These are phyloP conservation scores for Vaccinium macrocarpon DNA, from an alignment of 148 eudicot genomes.

Conservation along the genomic window DNA sequence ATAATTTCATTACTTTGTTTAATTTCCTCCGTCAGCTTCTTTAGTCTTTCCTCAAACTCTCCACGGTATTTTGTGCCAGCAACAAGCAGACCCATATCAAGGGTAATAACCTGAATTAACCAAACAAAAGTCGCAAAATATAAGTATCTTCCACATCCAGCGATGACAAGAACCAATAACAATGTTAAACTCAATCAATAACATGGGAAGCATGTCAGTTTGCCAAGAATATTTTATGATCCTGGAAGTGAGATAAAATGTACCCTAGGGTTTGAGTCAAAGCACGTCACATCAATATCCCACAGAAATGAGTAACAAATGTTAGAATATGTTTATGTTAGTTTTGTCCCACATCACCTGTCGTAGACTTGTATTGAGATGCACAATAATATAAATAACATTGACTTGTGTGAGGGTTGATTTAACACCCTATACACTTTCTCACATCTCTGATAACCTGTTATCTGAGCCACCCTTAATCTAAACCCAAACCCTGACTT, in stretches of 20 bases:
- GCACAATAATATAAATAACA: too few relatives aligned
- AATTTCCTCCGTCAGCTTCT: conserved; percentile 93
- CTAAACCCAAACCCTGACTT: too few relatives aligned
- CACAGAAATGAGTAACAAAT: not conserved
- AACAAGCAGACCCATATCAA: conserved; percentile 92
- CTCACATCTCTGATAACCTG: too few relatives aligned
- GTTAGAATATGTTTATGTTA: too few relatives aligned
- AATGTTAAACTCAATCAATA: not conserved
- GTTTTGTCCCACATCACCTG: too few relatives aligned
- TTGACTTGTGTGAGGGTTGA: too few relatives aligned
- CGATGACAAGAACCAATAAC: not conserved
- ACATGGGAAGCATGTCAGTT: not conserved
- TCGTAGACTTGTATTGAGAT: too few relatives aligned
- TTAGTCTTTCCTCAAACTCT: conserved; percentile 86
- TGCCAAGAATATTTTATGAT: not conserved
- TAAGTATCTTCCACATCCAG: not conserved
- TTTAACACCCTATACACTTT: too few relatives aligned
- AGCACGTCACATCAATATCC: not conserved
- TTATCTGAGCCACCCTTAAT: too few relatives aligned
- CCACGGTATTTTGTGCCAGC: conserved; percentile 97
- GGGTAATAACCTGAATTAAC: conserved; percentile 69
- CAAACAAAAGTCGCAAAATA: not conserved
- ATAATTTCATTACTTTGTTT: conserved; percentile 83
- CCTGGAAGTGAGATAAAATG: not conserved
- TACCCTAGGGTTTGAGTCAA: not conserved